Evolutionary conservation across 306 rosid species (phyloP), one percentile per base, ranked within the genome.

Genomic region (Cyclanthera cordifolia): DNA sequence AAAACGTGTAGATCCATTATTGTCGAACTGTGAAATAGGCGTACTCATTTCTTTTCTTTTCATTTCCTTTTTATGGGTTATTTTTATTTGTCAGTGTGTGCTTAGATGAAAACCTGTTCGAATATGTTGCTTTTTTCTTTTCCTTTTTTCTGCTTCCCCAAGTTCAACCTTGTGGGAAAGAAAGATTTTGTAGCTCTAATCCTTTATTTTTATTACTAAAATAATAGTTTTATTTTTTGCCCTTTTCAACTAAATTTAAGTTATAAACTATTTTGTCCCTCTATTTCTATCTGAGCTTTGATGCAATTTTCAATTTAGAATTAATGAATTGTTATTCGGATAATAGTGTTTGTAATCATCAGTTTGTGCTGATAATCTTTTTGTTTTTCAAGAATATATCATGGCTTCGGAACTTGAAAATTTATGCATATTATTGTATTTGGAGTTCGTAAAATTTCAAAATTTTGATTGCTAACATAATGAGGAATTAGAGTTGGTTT

Each of bases 1-100:
- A 53, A 77, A 66, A 66, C 25, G 19, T 56, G 77, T 81, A 77
- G 74, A 59, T 72, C 73, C 59, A 11, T 25, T 45, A 27, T 48
- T 59, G 66, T 74, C 45, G 54, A 66, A 45, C 55, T 47, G 71
- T 66, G 71, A 66, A 66, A 47, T 66, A 66, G 71, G 54, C 54
- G 53, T 66, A 66, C 12, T 37, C 43, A 7, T 37, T 37, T 34
- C 41, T 34, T 34, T 34, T 1, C 39, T 20, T 21, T 41, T 37
- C 24, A 6, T 34, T 34, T 21, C 24, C 13, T 24, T 15, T 27
- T 15, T 57, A 30, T 2, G 53, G 13, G 34, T 64, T 8, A 61
- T 37, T 24, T 24, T 66, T 66, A 55, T 66, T 66, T 45, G 71
- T 66, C 71, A 46, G 47, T 47, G 54, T 47, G 54, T 66, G 71